phyloP scores from a whole-genome alignment of 306 rosid genomes.

The Ormosia semicastrata region DNA sequence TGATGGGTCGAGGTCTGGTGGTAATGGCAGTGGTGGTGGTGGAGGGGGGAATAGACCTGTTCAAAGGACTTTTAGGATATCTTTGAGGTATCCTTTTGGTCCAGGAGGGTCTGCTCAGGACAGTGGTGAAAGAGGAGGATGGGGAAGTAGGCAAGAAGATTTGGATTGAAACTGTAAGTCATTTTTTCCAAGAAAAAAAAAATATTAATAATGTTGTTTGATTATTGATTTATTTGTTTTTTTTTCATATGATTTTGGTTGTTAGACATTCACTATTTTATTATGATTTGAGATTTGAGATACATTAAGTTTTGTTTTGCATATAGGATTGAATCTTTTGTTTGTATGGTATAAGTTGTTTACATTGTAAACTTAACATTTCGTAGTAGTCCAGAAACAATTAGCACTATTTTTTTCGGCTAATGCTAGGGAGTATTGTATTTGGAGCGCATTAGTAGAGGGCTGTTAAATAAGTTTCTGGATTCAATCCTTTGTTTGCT shows the following conservation, averaged over 20 bases:
- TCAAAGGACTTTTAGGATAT: constrained; percentile 47
- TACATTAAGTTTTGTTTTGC: neutral
- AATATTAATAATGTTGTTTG: neutral
- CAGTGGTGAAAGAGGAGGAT: constrained; percentile 26
- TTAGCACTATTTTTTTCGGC: neutral
- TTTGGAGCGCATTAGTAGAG: neutral
- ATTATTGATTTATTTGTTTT: neutral
- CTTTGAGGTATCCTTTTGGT: constrained; percentile 38
- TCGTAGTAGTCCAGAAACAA: neutral
- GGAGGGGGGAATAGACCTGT: constrained; percentile 34
- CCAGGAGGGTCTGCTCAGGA: constrained; percentile 28
- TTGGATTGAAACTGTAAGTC: constrained; percentile 39
- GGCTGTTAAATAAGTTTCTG: neutral
- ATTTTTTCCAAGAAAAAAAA: no score
- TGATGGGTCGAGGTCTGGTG: constrained; percentile 42
- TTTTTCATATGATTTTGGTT: neutral
- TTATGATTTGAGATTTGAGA: neutral
- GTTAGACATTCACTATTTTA: neutral
- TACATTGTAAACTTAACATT: neutral
- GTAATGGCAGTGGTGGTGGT: neutral
- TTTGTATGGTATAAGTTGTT: neutral
- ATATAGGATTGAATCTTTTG: neutral
- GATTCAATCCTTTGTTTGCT: neutral
- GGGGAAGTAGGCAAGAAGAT: constrained; percentile 32
- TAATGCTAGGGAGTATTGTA: neutral